These are phyloP conservation scores for Nidula microcarpa DNA, from an alignment of 768 basidiomycete species.

Conservation along the genomic window DNA sequence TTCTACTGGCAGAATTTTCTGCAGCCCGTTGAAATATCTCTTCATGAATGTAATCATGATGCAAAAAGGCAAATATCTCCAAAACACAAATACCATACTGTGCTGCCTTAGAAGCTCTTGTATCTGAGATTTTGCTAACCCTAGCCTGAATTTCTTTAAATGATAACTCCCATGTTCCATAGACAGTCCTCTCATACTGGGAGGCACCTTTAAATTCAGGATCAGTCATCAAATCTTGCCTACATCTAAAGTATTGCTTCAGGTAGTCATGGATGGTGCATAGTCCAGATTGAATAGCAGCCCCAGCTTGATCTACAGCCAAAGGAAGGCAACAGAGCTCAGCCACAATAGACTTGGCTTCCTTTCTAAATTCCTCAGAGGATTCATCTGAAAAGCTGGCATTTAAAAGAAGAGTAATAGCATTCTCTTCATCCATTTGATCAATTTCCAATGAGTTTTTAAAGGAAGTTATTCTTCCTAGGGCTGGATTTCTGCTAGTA, in stretches of 20 bases:
- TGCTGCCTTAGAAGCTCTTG: not conserved
- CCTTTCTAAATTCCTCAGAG: not conserved
- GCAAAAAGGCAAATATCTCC: slow-evolving; percentile 4
- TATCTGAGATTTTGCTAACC: not conserved
- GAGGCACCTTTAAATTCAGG: slow-evolving; percentile 4
- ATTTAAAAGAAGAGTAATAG: not conserved
- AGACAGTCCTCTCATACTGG: slow-evolving; percentile 6
- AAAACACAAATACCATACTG: slow-evolving; percentile 8
- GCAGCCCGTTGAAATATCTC: not conserved
- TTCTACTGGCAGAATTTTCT: not conserved
- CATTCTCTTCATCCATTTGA: not conserved
- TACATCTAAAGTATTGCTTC: slow-evolving; percentile 5
- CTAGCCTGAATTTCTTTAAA: slow-evolving; percentile 7
- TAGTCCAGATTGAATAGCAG: slow-evolving; percentile 8
- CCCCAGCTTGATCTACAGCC: slow-evolving; percentile 15
- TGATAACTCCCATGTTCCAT: slow-evolving; percentile 10
- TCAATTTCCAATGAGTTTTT: not conserved
- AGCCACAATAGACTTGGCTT: too few relatives aligned
- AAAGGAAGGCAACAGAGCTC: slow-evolving; percentile 4
- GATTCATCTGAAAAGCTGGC: not conserved
- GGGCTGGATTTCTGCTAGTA: slow-evolving; percentile 6
- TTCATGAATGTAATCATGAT: not conserved
- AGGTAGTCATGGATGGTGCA: slow-evolving; percentile 9
- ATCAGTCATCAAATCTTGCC: slow-evolving; percentile 5
- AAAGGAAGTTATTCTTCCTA: slow-evolving; percentile 1